Base-by-base conservation (phyloP, 1,284 basidiomycete genomes). In the Pterulicium gracile region DNA sequence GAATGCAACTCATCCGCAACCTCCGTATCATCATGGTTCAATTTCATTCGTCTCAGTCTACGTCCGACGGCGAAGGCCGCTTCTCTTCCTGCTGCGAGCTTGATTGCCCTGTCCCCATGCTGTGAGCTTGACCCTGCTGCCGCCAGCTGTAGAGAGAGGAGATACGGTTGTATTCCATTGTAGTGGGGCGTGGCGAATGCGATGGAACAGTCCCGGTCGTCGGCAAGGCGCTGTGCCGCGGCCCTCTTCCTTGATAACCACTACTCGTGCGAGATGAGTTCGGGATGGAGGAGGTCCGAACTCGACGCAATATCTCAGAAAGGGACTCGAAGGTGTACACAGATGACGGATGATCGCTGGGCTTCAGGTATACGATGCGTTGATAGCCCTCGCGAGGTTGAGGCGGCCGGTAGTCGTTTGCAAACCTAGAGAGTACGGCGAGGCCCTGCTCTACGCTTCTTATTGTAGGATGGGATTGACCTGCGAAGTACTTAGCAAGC, bases 391-490 rank as follows among this genome's bases (percentile, higher is more conserved):
- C 83, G 27, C 65, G 56, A 32, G 68, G 53, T 19, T 58, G 55
- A 34, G 84, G 84, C n/a, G 64, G 56, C 53, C 65, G 61, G 55
- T 76, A 79, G 52, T 77, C 72, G 44, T 68, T 65, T 47, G 70
- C 70, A 60, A 87, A 83, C 45, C 73, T 73, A 48, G 70, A 65
- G 47, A 87, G 67, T 14, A 85, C 61, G 18, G 65, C 60, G 48
- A 81, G 55, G 4, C 75, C 82, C 36, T 74, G 65, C 55, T 73
- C 70, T 41, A 70, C 66, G 52, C 60, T 67, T 50, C 64, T 75
- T 58, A 87, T 85, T 47, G 84, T 87, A 44, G 83, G 83, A 61
- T 85, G 83, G 44, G 62, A 67, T 36, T 67, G 70, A 51, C 83
- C 83, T 87, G 39, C 21, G 43, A 44, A 39, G 47, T 47, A 43